Conservation (phyloP, 306 rosid genomes). For the Hippophae rhamnoides region DNA sequence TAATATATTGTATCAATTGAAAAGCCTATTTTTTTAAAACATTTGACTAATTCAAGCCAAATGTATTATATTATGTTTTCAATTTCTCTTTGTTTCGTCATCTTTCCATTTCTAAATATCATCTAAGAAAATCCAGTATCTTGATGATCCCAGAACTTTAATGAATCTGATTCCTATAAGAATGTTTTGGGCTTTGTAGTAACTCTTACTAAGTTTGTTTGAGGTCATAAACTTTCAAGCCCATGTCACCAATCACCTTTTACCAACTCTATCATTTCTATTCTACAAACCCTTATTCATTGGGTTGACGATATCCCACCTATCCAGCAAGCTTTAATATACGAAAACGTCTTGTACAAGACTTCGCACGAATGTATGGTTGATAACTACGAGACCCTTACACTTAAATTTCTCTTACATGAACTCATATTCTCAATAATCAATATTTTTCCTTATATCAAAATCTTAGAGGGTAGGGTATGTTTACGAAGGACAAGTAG, state of each 20-base stretch:
- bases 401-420: conserved; percentile 46
- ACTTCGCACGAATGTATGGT: conserved; percentile 56
- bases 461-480: no score
- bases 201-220: conserved; percentile 73
- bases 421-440: conserved; percentile 30
- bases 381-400: conserved; percentile 30
- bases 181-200: conserved; percentile 78
- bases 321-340: conserved; percentile 52
- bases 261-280: conserved; percentile 27
- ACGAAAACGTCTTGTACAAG: conserved; percentile 68
- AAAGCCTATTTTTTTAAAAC: no score
- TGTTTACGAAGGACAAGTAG: no score
- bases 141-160: conserved; percentile 59
- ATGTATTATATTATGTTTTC: no score
- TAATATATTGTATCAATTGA: no score
- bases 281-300: conserved; percentile 47
- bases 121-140: conserved; percentile 54
- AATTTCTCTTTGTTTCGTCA: conserved; percentile 29
- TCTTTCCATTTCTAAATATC: conserved; percentile 55
- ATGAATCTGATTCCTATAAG: conserved; percentile 46
- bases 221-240: conserved; percentile 52
- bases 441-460: conserved; percentile 62
- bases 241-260: conserved; percentile 45
- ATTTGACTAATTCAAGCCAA: no score
- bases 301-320: conserved; percentile 86